Evolutionary conservation across 345 rosid genomes (phyloP).

Genomic region (Citrus medica): DNA sequence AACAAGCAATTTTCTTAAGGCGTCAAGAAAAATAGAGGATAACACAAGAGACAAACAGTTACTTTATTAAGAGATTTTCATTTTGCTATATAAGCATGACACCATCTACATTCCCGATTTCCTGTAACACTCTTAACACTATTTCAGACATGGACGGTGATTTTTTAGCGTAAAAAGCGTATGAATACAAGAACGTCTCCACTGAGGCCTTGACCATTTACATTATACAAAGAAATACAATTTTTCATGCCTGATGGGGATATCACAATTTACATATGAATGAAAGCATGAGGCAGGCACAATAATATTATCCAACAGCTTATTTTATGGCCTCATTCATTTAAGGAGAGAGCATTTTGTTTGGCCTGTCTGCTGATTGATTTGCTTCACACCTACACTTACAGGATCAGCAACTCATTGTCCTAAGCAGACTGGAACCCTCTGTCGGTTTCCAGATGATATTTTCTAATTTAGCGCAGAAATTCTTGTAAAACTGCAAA

Average conservation of each 20-base stretch:
- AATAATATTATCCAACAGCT: background rate
- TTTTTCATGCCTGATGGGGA: background rate
- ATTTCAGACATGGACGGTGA: background rate
- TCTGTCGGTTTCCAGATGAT: slow-evolving; percentile 77
- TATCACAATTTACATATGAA: background rate
- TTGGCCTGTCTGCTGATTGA: background rate
- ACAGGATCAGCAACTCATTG: slow-evolving; percentile 47
- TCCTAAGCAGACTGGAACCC: slow-evolving; percentile 40
- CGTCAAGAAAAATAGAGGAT: background rate
- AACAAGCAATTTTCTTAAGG: background rate
- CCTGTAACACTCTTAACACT: background rate
- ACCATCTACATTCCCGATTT: too few relatives aligned
- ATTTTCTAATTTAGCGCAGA: slow-evolving; percentile 63
- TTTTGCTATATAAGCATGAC: background rate
- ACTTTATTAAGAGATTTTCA: background rate
- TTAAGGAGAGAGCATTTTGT: background rate
- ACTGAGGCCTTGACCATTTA: background rate
- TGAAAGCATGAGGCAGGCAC: background rate
- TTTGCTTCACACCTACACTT: slow-evolving; percentile 26
- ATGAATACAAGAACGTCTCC: background rate
- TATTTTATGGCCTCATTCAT: background rate
- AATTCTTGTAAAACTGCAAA: slow-evolving; percentile 76
- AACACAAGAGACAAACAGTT: background rate
- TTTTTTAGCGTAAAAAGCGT: background rate
- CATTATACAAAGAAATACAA: background rate